Evolutionary conservation across 2,329 filamentous ascomycete species (phyloP), one percentile per base, ranked within the genome.

Genomic region (Diaporthe amygdali): DNA sequence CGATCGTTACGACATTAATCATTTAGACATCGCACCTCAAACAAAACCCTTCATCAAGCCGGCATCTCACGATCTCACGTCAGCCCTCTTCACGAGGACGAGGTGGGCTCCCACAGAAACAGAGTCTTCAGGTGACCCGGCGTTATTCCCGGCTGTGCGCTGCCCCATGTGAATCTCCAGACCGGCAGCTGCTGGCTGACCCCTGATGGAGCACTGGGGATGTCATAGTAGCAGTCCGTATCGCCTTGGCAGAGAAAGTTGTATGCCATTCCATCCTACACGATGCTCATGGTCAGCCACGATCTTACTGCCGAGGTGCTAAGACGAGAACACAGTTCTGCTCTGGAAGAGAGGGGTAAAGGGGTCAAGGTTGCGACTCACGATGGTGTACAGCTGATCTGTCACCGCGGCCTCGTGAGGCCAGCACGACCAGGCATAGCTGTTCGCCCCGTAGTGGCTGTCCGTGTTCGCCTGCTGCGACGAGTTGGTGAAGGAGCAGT

Each of bases 401-500:
- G 22, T 27, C 7, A 27, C 61, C 8, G n/a, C 51, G 17, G 56
- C 39, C 14, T 63, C 51, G 20, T 69, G 59, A 8, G 64, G 27
- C 70, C 66, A 72, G 34, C 70, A 72, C 15, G 56, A 51, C n/a
- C 68, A 68, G 20, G 70, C 70, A 7, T 72, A 55, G 32, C 49
- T 54, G 17, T 3, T 5, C 17, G 34, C 34, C 27, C 70, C 70
- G 44, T 72, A 72, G 30, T 44, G 22, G 12, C 39, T 63, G 49
- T 69, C 70, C 3, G 56, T 70, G 27, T 72, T 72, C 5, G 66
- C 51, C 2, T 59, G 66, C 66, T 54, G 49, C 9, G 56, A 66
- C 41, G 51, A 51, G 66, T 72, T 59, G 5, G 34, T 22, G 34
- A 72, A 72, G 3, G 70, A 72, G 67, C 70, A 72, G 64, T 69